Conservation (phyloP, 345 rosid species). For the Moricandia arvensis region DNA sequence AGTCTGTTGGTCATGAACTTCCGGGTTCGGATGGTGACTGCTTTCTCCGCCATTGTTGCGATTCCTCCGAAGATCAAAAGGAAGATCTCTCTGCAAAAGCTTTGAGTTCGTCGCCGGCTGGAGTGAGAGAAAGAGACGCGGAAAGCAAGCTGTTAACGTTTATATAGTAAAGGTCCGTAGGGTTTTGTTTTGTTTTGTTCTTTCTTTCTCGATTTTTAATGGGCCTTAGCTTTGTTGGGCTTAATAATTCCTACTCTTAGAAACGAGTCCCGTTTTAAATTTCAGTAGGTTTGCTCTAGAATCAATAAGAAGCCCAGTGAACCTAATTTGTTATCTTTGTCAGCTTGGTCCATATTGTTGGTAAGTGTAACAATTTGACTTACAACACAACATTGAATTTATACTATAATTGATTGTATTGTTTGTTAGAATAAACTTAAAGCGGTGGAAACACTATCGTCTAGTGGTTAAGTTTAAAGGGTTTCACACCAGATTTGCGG, state of each 20-base stretch:
- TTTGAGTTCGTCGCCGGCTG: neutral
- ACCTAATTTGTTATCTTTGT: neutral
- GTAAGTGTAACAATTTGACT: neutral
- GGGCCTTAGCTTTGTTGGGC: neutral
- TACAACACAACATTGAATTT: neutral
- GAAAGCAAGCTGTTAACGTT: neutral
- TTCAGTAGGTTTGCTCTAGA: neutral
- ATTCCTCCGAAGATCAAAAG: neutral
- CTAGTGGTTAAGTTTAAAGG: no score
- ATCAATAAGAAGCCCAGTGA: neutral
- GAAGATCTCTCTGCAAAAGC: neutral
- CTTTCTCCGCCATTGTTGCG: slow-evolving; percentile 54
- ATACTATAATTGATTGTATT: neutral
- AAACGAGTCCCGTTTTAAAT: neutral
- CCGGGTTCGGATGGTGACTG: slow-evolving; percentile 80
- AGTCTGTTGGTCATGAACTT: slow-evolving; percentile 99
- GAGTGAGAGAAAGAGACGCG: neutral
- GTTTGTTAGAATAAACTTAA: neutral
- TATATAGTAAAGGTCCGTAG: neutral
- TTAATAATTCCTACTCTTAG: neutral
- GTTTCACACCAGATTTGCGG: no score
- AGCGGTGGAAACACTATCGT: no score
- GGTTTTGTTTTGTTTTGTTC: neutral
- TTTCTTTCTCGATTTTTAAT: neutral
- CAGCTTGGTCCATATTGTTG: neutral